Percentiles rank a stretch among this genome's conserved stretches.
These are phyloP conservation scores for Phaffia tasmanica DNA, from an alignment of 768 basidiomycete genomes.

Conservation along the genomic window DNA sequence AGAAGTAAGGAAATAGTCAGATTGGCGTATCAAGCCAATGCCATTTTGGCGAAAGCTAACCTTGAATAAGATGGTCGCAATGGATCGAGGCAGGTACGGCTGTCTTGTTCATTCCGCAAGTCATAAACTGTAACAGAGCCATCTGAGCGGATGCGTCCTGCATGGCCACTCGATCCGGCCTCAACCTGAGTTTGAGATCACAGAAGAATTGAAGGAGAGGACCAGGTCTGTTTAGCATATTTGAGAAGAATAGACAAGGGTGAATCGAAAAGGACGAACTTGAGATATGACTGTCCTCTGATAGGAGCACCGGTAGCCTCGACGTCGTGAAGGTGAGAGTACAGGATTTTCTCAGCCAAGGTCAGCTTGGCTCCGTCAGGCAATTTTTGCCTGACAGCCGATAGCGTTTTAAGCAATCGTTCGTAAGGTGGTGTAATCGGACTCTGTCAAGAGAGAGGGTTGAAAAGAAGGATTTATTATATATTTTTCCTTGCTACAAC, in stretches of 20 bases:
- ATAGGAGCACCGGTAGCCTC: conserved; percentile 49
- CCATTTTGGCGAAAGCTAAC: neutral
- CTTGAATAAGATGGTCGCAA: conserved; percentile 96
- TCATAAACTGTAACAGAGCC: conserved; percentile 89
- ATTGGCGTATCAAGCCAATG: no score
- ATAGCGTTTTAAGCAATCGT: conserved; percentile 57
- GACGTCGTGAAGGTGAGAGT: conserved; percentile 77
- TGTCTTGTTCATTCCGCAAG: conserved; percentile 70
- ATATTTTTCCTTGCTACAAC: neutral
- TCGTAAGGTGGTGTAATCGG: conserved; percentile 80
- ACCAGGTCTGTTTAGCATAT: no score
- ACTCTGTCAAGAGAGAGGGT: conserved; percentile 26
- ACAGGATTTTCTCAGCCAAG: conserved; percentile 95
- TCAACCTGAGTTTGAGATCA: conserved; percentile 40
- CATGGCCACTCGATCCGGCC: conserved; percentile 91
- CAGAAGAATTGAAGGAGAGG: neutral
- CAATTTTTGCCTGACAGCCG: conserved; percentile 56
- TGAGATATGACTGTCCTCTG: conserved; percentile 78
- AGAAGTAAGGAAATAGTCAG: neutral
- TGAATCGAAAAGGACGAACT: conserved; percentile 34
- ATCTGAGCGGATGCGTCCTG: conserved; percentile 51
- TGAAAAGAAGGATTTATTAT: neutral
- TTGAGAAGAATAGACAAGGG: neutral
- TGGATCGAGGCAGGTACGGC: conserved; percentile 71
- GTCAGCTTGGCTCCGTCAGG: conserved; percentile 61